Base-by-base conservation (phyloP, 2,329 filamentous ascomycete species). In the Penicillium sp. region DNA sequence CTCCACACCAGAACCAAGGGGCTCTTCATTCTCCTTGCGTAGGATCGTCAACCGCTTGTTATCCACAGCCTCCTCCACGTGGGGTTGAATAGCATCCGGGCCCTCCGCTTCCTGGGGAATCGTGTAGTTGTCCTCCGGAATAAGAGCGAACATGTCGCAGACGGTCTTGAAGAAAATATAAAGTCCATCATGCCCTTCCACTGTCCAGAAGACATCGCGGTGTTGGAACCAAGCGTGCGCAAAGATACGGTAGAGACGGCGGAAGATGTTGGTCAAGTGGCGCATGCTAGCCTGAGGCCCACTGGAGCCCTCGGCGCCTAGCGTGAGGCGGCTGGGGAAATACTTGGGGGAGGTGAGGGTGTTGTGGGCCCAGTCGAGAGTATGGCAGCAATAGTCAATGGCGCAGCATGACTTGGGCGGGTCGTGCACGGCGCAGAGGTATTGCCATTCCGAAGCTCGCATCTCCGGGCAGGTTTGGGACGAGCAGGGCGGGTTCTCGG, bases 211-310 rank as follows among this genome's bases (percentile, higher is more conserved):
- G 54, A 97, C 91, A 56, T 90, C 89, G 47, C 93, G 87, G 75
- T 99, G 95, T 78, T 97, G 92, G 75, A 97, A 99, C 95, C 95
- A 99, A 7, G 95, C 95, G 74, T 99, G 95, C 49, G 95, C 95
- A 73, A 98, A 99, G 77, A 99, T 98, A 60, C 95, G 87, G 76
- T 99, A 96, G 51, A 98, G 85, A 14, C 95, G 86, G 56, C 95
- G 86, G 77, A 99, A 98, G 57, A 99, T 94, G 74, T 97, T 98
- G 67, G 94, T 90, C 59, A 99, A 82, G 74, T 96, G 94, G 75
- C 75, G 70, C 75, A 79, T 77, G 64, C 77, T 78, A n/a, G 77
- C 73, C 60, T 78, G 76, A 1, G 74, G 71, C 2, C 75, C 77
- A 44, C 76, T 77, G n/a, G 68, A 74, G 33, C 73, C 70, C 58